These are phyloP conservation scores for Cyclocybe aegerita DNA, from an alignment of 768 basidiomycete species.

Conservation along the genomic window DNA sequence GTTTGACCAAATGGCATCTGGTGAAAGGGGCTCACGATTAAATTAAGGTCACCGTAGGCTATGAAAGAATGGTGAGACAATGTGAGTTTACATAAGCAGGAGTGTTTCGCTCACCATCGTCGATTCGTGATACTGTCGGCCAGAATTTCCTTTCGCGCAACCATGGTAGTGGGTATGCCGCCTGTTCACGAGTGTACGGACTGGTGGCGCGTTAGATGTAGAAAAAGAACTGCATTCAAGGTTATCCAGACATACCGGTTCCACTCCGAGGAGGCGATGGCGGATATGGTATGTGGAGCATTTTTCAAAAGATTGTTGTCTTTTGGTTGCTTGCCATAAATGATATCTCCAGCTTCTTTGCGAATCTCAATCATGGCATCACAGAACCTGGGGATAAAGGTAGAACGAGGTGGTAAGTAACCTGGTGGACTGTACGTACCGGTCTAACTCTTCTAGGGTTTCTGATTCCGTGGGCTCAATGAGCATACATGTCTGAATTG, in stretches of 20 bases:
- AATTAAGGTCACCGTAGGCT: conserved; percentile 93
- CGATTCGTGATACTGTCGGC: conserved; percentile 90
- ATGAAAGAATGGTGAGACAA: conserved; percentile 2
- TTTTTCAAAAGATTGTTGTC: conserved; percentile 93
- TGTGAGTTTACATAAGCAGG: neutral
- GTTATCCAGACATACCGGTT: conserved; percentile 54
- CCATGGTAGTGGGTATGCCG: conserved; percentile 87
- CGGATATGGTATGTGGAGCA: conserved; percentile 86
- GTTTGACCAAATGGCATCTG: conserved; percentile 5
- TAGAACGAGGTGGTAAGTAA: neutral
- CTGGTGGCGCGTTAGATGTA: conserved; percentile 34
- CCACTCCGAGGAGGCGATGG: conserved; percentile 80
- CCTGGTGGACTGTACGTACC: conserved; percentile 36
- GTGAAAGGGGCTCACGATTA: conserved; percentile 59
- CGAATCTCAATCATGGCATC: conserved; percentile 98
- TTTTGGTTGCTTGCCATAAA: conserved; percentile 82
- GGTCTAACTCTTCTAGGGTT: conserved; percentile 88
- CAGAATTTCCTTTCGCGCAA: conserved; percentile 92
- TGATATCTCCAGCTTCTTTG: conserved; percentile 85
- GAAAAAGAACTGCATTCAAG: neutral
- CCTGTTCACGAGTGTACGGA: conserved; percentile 86
- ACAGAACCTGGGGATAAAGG: conserved; percentile 66
- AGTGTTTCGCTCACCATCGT: conserved; percentile 68
- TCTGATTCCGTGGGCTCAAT: conserved; percentile 99
- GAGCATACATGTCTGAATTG: conserved; percentile 94